Conservation (phyloP, 371 early-diverging fungal species). For the Mortierella sp. region DNA sequence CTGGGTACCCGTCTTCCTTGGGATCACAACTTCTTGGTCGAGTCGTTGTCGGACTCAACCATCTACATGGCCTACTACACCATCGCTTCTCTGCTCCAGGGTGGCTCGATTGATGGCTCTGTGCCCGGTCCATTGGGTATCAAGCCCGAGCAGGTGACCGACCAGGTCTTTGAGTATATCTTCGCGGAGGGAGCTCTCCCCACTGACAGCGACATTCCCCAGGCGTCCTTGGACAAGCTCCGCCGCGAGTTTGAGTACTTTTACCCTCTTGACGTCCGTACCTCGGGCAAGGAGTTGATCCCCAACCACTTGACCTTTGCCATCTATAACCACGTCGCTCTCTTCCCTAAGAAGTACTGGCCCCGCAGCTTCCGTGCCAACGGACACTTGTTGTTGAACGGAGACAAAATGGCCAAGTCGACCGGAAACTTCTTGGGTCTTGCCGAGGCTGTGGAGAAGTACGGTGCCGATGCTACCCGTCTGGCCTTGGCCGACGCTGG, state of each 20-base stretch:
- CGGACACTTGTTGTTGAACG: slow-evolving; percentile 98
- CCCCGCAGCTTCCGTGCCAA: slow-evolving; percentile 96
- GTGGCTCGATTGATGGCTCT: slow-evolving; percentile 87
- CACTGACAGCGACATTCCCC: slow-evolving; percentile 67
- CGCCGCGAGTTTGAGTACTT: slow-evolving; percentile 96
- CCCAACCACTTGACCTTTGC: slow-evolving; percentile 99
- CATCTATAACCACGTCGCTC: slow-evolving; percentile 98
- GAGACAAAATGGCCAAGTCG: slow-evolving; percentile 99
- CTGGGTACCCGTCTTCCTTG: slow-evolving; percentile 98
- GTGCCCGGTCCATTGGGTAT: slow-evolving; percentile 88
- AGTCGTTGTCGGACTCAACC: slow-evolving; percentile 99
- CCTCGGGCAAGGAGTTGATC: slow-evolving; percentile 99
- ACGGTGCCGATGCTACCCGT: slow-evolving; percentile 98
- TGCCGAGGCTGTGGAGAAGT: slow-evolving; percentile 86
- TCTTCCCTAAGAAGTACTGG: slow-evolving; percentile 97
- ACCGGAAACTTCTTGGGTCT: slow-evolving; percentile 99
- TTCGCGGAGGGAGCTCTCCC: slow-evolving; percentile 83
- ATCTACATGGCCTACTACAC: slow-evolving; percentile 99
- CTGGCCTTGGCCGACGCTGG: slow-evolving; percentile 97
- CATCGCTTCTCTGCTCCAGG: slow-evolving; percentile 95
- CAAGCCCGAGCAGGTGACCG: slow-evolving; percentile 88
- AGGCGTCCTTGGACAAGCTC: slow-evolving; percentile 76
- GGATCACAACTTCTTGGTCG: slow-evolving; percentile 98
- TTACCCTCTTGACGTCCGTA: slow-evolving; percentile 99
- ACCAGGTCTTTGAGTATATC: slow-evolving; percentile 97